Base-by-base conservation (phyloP, 192 early-diverging fungal species). In the Ambispora gerdemannii region DNA sequence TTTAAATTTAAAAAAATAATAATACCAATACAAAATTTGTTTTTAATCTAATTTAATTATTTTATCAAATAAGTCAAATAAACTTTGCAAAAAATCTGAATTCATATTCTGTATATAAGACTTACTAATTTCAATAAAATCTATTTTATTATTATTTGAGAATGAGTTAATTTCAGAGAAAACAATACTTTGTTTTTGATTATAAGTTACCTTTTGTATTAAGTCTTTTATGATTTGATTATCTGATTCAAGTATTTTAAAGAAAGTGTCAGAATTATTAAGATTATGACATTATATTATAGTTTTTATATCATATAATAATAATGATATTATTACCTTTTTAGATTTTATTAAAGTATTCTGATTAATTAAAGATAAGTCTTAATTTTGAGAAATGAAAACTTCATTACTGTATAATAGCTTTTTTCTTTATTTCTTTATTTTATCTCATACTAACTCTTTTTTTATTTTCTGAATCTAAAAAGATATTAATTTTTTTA, bases 391-490 rank as follows among this genome's bases (percentile, higher is more conserved):
- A 55, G 53, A 55, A 55, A 22, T 25, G 53, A 22, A 55, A 55
- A 22, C n/a, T 55, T 55, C 53, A 4, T 55, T 55, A 55, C n/a
- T 55, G 24, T 55, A 22, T 55, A 55, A 55, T 55, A 55, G 53
- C 53, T 55, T 55, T 55, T 55, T 55, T 25, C 53, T 22, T 22
- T 55, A 55, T 55, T 55, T 22, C 53, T 55, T 25, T 55, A 22
- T 22, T 22, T 55, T 55, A 55, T 55, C 53, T 55, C 53, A 47
- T 17, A 47, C 17, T 47, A 47, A 47, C 17, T 17, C 43, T 55
- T 55, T 55, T 55, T 22, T 55, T 55, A 55, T 55, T 55, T 55
- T 55, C 53, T 20, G 53, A 55, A 55, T 55, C 53, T 55, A 55
- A 55, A 55, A 55, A 55, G 53, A 11, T 22, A 55, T 25, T 22